phyloP scores from a whole-genome alignment of 768 basidiomycete species.

The Dioszegia crocea region DNA sequence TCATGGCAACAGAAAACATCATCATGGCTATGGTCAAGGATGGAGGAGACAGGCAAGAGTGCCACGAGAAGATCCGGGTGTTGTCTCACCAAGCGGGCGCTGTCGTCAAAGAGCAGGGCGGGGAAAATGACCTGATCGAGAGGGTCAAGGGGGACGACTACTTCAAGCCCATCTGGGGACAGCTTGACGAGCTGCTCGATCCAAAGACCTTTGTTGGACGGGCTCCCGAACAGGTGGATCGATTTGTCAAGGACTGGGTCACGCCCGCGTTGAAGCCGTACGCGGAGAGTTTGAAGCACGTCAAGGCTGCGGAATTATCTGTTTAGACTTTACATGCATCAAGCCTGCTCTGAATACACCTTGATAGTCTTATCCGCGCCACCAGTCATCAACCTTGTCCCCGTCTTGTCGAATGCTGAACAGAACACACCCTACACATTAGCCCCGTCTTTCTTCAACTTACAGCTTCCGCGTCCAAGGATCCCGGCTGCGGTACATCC shows the following conservation, averaged over 20 bases:
- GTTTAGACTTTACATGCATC: slow-evolving; percentile 3
- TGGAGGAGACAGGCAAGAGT: slow-evolving; percentile 92
- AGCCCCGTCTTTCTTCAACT: slow-evolving; percentile 19
- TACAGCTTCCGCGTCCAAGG: slow-evolving; percentile 84
- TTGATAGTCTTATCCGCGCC: slow-evolving; percentile 99
- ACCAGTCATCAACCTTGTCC: slow-evolving; percentile 80
- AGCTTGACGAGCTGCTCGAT: slow-evolving; percentile 74
- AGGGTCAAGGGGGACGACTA: slow-evolving; percentile 75
- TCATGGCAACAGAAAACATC: slow-evolving; percentile 99
- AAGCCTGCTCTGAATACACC: slow-evolving; percentile 50
- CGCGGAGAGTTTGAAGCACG: slow-evolving; percentile 45
- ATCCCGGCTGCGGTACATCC: slow-evolving; percentile 94
- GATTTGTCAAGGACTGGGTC: slow-evolving; percentile 82
- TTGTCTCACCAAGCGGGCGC: slow-evolving; percentile 90
- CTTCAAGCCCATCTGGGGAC: slow-evolving; percentile 78
- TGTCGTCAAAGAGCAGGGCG: slow-evolving; percentile 89
- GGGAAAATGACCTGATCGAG: slow-evolving; percentile 92
- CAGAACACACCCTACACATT: slow-evolving; percentile 70
- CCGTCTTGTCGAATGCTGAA: slow-evolving; percentile 93
- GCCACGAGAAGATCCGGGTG: slow-evolving; percentile 92
- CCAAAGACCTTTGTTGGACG: slow-evolving; percentile 86
- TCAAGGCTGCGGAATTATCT: slow-evolving; percentile 51
- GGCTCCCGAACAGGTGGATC: slow-evolving; percentile 91
- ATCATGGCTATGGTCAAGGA: slow-evolving; percentile 96
- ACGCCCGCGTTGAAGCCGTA: slow-evolving; percentile 64